A percentile compares a stretch with the other conserved stretches of the same genome.
phyloP scores from a whole-genome alignment of 2,329 filamentous ascomycete species.

The Intubia oerlemansii region DNA sequence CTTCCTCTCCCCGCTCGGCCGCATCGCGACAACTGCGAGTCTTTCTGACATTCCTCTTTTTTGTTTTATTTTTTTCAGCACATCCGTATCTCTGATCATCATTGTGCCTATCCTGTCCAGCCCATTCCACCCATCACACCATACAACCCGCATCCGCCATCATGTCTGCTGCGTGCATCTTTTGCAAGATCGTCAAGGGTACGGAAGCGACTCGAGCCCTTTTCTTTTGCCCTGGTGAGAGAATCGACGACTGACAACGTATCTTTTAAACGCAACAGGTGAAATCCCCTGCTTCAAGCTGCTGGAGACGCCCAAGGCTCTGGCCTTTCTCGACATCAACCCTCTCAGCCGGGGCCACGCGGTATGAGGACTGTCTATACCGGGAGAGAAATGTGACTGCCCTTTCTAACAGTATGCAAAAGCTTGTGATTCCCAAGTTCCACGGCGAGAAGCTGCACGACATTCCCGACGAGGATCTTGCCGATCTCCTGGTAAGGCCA shows the following conservation, averaged over 20 bases:
- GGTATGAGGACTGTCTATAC: slow-evolving; percentile 29
- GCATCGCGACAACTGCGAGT: too few species aligned
- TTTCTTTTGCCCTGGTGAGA: background rate
- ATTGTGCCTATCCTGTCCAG: background rate
- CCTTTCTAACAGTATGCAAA: background rate
- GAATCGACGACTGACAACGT: background rate
- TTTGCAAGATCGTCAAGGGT: slow-evolving; percentile 97
- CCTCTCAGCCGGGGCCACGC: slow-evolving; percentile 77
- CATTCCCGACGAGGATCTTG: slow-evolving; percentile 73
- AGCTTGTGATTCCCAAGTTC: slow-evolving; percentile 93
- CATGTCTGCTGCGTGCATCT: slow-evolving; percentile 58
- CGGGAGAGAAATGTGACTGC: background rate
- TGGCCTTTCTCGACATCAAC: slow-evolving; percentile 92
- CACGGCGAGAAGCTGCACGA: slow-evolving; percentile 84
- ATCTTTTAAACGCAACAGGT: slow-evolving; percentile 29
- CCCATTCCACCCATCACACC: background rate
- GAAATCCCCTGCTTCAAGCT: slow-evolving; percentile 96
- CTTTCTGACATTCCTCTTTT: too few species aligned
- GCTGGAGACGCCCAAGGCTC: slow-evolving; percentile 78
- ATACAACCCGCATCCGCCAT: slow-evolving; percentile 5
- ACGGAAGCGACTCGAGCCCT: slow-evolving; percentile 6
- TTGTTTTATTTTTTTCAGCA: background rate
- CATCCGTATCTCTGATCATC: background rate
- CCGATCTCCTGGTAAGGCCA: slow-evolving; percentile 51
- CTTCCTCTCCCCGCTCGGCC: too few species aligned